phyloP scores from a whole-genome alignment of 495 filamentous ascomycete genomes.

The Bathelium albidoporum region DNA sequence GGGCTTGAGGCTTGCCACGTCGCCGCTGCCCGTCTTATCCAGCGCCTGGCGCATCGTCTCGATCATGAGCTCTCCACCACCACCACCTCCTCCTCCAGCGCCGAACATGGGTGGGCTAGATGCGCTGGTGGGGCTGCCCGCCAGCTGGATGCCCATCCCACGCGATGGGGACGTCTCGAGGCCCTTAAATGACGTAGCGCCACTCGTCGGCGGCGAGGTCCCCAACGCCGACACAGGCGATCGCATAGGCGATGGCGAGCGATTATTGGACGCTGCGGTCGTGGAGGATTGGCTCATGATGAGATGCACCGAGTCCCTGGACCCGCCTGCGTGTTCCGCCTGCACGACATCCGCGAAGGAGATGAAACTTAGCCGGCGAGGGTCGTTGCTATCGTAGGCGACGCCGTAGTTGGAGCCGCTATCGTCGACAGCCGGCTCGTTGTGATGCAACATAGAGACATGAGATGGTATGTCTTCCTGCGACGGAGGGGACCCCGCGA shows the following conservation, averaged over 20 bases:
- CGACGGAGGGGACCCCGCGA: neutral
- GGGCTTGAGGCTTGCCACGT: constrained; percentile 52
- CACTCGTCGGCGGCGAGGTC: constrained; percentile 59
- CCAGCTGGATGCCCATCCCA: constrained; percentile 17
- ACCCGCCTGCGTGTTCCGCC: constrained; percentile 61
- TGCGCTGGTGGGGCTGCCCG: constrained; percentile 37
- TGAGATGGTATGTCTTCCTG: constrained; percentile 1
- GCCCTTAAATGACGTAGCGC: constrained; percentile 54
- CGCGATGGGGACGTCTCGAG: constrained; percentile 47
- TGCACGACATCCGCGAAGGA: constrained; percentile 94
- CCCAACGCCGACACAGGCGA: constrained; percentile 41
- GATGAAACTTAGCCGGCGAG: constrained; percentile 81
- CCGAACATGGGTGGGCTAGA: constrained; percentile 30
- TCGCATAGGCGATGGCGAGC: constrained; percentile 62
- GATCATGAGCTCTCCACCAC: constrained; percentile 63
- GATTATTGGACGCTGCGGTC: constrained; percentile 34
- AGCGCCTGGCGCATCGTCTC: constrained; percentile 88
- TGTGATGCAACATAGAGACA: neutral
- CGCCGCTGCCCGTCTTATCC: constrained; percentile 69
- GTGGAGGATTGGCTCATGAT: constrained; percentile 43
- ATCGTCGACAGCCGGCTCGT: constrained; percentile 42
- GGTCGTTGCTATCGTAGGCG: constrained; percentile 60
- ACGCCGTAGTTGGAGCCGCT: constrained; percentile 55
- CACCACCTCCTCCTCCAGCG: too few species aligned
- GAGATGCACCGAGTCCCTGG: constrained; percentile 51